A percentile compares a stretch with the other conserved stretches of the same genome.
Evolutionary conservation across 805 yeast species (phyloP).

Genomic region (Saturnispora serradocipensis): DNA sequence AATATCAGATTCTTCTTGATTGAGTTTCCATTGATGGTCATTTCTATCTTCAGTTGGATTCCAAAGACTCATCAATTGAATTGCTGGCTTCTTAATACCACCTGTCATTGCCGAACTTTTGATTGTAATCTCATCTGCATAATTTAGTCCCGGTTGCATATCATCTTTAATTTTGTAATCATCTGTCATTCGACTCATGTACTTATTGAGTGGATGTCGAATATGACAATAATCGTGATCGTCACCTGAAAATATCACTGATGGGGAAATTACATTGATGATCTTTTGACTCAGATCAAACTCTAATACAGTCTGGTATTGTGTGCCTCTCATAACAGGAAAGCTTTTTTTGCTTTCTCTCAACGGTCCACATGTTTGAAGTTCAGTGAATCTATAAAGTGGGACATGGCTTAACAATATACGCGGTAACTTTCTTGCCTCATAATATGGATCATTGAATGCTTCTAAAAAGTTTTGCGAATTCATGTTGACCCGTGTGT

Average conservation of each 20-base stretch:
- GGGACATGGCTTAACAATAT: slow-evolving; percentile 85
- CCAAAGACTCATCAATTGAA: slow-evolving; percentile 66
- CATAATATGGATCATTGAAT: slow-evolving; percentile 19
- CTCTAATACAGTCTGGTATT: slow-evolving; percentile 85
- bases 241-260: slow-evolving; percentile 77
- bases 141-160: slow-evolving; percentile 15
- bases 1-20: slow-evolving; percentile 14
- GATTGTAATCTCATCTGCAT: slow-evolving; percentile 70
- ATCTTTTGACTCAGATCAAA: slow-evolving; percentile 49
- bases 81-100: slow-evolving; percentile 80
- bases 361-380: slow-evolving; percentile 61
- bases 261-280: slow-evolving; percentile 53
- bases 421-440: slow-evolving; percentile 38
- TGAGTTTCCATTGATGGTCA: background rate
- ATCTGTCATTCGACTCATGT: slow-evolving; percentile 11
- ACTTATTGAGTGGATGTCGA: slow-evolving; percentile 33
- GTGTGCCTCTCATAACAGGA: slow-evolving; percentile 67
- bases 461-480: slow-evolving; percentile 45
- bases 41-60: slow-evolving; percentile 17
- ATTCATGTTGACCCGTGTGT: slow-evolving; percentile 34
- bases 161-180: slow-evolving; percentile 9
- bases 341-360: slow-evolving; percentile 61
- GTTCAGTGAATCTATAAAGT: slow-evolving; percentile 54
- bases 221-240: slow-evolving; percentile 94
- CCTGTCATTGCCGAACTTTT: slow-evolving; percentile 89